Base-by-base conservation (phyloP, 1,284 basidiomycete species). In the Cryptococcus wingfieldii region DNA sequence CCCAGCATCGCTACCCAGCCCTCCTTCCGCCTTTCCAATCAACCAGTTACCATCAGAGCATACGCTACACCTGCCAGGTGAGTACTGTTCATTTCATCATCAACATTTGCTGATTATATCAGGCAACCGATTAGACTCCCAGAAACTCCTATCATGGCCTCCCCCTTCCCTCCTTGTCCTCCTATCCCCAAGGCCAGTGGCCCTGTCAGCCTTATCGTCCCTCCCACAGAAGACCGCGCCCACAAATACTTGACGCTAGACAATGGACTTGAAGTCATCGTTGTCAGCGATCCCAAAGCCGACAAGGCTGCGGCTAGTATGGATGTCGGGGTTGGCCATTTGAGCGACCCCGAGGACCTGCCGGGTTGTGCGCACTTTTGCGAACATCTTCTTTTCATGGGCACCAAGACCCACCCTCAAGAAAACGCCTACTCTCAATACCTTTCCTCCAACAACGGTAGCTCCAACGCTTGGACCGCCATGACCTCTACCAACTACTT, bases 241-340 rank as follows among this genome's bases (percentile, higher is more conserved):
- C 85, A 96, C 71, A 82, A 88, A 55, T 78, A 95, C 53, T 88
- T 99, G 56, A 83, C 82, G 48, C 83, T 98, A 3, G 81, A 86
- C 9, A 98, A 98, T 71, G 91, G 89, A 2, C 80, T 99, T 16
- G 86, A 93, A 64, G 91, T 86, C 1, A 84, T 90, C 60, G 78
- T 98, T 16, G 83, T 98, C 19, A 88, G 89, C 59, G 96, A 99
- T 73, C 78, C 83, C 0, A 86, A 86, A 65, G 86, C 92, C 6
- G 96, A 99, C 79, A 97, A 96, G 79, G 89, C 92, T 5, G 90
- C 92, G 0, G 96, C 95, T 0, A 92, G 90, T 67, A 82, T 98
- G 75, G 91, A 96, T 78, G 92, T 98, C 47, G 88, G 89, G 18
- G 93, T 98, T 1, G 96, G 96, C 2, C 95, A 98, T 77, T 79